phyloP scores from a whole-genome alignment of 768 basidiomycete genomes.

The Russula virescens region DNA sequence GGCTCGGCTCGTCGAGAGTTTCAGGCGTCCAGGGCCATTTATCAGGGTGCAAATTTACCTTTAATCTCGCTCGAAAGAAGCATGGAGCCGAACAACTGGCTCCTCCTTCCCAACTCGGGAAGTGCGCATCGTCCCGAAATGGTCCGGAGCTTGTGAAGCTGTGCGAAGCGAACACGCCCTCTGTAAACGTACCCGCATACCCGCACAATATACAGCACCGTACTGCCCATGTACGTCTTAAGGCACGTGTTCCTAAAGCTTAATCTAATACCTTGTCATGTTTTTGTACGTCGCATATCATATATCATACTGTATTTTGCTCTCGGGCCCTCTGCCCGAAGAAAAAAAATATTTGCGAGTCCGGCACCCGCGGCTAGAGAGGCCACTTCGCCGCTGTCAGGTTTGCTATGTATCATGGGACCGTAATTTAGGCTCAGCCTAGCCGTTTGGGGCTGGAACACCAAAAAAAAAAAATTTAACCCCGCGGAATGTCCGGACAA shows the following conservation, averaged over 20 bases:
- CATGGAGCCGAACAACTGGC: constrained; percentile 5
- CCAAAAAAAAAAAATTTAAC: constrained; percentile 17
- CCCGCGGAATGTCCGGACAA: constrained; percentile 14
- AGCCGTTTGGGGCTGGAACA: constrained; percentile 15
- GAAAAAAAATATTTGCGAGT: not conserved
- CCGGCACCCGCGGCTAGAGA: constrained; percentile 9
- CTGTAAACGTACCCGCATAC: no score
- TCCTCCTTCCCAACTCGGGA: not conserved
- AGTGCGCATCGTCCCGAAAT: constrained; percentile 3
- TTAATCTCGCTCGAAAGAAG: constrained; percentile 14
- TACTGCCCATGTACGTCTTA: constrained; percentile 5
- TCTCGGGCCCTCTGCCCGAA: not conserved
- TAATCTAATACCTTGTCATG: not conserved
- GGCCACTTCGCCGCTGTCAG: constrained; percentile 18
- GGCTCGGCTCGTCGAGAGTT: not conserved
- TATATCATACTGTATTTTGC: no score
- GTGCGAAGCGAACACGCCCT: not conserved
- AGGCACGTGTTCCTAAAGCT: constrained; percentile 17
- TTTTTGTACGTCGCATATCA: not conserved
- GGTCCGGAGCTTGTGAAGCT: constrained; percentile 10
- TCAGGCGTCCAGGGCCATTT: no score
- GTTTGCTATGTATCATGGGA: constrained; percentile 1
- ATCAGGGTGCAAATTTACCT: constrained; percentile 20
- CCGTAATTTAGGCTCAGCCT: constrained; percentile 16
- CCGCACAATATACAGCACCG: not conserved